These are phyloP conservation scores for Glycine tomentella DNA, from an alignment of 306 rosid species.

Conservation along the genomic window DNA sequence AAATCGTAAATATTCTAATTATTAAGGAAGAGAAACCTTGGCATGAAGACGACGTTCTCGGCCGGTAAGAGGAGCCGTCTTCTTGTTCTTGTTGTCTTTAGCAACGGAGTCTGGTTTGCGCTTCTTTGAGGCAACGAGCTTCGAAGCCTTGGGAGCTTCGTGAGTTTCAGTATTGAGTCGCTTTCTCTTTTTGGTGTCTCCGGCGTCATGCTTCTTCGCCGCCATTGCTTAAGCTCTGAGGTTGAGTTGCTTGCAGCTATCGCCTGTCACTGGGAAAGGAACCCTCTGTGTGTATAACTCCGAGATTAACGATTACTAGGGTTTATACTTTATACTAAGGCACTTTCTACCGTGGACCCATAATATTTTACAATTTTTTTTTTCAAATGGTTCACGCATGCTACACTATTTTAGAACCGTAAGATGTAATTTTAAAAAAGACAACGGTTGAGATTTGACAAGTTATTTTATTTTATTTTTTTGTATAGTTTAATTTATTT, in stretches of 20 bases:
- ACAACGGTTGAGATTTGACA: too few relatives aligned
- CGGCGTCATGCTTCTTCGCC: constrained; percentile 58
- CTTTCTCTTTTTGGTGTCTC: constrained; percentile 67
- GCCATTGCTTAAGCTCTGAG: constrained; percentile 59
- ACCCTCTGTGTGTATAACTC: not conserved
- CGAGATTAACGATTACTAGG: constrained; percentile 32
- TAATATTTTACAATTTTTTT: too few relatives aligned
- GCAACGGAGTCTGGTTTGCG: constrained; percentile 39
- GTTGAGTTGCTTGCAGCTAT: not conserved
- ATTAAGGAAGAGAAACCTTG: constrained; percentile 56
- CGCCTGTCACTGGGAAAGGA: not conserved
- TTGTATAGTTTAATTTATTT: too few relatives aligned
- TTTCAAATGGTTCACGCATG: too few relatives aligned
- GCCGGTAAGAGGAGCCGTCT: constrained; percentile 55
- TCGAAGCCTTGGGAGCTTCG: constrained; percentile 34
- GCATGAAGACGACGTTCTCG: constrained; percentile 77
- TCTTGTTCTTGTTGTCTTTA: constrained; percentile 51
- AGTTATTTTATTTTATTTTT: too few relatives aligned
- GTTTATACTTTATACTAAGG: constrained; percentile 10
- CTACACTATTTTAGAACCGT: too few relatives aligned
- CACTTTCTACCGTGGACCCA: too few relatives aligned
- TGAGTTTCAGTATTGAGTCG: constrained; percentile 48
- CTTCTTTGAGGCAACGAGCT: constrained; percentile 54
- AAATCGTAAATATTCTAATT: too few relatives aligned
- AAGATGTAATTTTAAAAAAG: too few relatives aligned